phyloP scores from a whole-genome alignment of 495 filamentous ascomycete species.

The Lichenothelia convexa region DNA sequence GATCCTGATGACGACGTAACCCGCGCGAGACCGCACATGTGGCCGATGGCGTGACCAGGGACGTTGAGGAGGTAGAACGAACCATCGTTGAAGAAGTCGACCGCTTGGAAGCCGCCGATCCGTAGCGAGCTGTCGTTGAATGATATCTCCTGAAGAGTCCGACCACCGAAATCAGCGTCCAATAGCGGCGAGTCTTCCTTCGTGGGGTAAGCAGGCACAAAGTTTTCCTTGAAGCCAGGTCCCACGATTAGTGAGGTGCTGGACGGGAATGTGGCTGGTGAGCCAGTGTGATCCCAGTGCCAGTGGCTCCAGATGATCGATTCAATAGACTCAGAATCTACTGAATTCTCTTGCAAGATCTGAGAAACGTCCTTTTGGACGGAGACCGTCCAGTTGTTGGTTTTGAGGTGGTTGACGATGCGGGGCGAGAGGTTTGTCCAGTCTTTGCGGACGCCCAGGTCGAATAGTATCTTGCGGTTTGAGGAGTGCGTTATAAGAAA shows the following conservation, averaged over 20 bases:
- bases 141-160: constrained; percentile 15
- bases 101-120: constrained; percentile 18
- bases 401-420: constrained; percentile 13
- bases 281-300: constrained; percentile 45
- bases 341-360: constrained; percentile 28
- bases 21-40: constrained; percentile 36
- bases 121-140: constrained; percentile 11
- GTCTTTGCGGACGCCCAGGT: constrained; percentile 39
- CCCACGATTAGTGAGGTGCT: constrained; percentile 32
- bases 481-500: constrained; percentile 37
- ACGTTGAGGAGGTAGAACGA: constrained; percentile 38
- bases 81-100: constrained; percentile 36
- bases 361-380: constrained; percentile 32
- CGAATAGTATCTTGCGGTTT: constrained; percentile 33
- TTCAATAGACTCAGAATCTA: constrained; percentile 30
- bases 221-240: constrained; percentile 30
- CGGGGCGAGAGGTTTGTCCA: constrained; percentile 25
- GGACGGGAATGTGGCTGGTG: constrained; percentile 31
- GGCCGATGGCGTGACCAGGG: constrained; percentile 38
- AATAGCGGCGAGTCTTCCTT: constrained; percentile 18
- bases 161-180: constrained; percentile 12
- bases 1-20: constrained; percentile 24
- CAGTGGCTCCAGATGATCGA: constrained; percentile 40
- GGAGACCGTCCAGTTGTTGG: constrained; percentile 12
- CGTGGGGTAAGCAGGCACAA: constrained; percentile 33